A percentile compares a stretch with the other conserved stretches of the same genome.
These are phyloP conservation scores for Ceratobasidium sp. DNA, from an alignment of 1,284 basidiomycete genomes.

Conservation along the genomic window DNA sequence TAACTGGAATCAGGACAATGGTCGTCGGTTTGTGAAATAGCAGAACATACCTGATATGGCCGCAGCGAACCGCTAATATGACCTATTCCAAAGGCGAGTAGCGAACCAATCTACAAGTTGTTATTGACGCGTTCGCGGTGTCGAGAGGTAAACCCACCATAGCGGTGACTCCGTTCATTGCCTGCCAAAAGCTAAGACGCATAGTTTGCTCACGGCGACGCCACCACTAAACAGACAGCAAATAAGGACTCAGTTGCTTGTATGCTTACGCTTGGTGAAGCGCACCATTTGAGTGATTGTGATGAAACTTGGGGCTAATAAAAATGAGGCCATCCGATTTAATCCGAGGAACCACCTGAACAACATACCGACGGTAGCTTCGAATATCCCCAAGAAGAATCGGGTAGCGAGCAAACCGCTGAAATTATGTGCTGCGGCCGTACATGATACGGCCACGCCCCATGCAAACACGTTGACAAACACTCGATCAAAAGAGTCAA, in stretches of 20 bases:
- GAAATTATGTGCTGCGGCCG: conserved; percentile 55
- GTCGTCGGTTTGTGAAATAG: neutral
- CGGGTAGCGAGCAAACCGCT: conserved; percentile 54
- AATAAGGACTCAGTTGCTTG: neutral
- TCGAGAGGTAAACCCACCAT: conserved; percentile 45
- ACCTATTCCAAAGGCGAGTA: conserved; percentile 56
- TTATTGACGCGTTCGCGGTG: neutral
- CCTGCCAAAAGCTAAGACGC: conserved; percentile 56
- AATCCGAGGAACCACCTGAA: too few species aligned
- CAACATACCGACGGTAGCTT: conserved; percentile 56
- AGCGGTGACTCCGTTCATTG: conserved; percentile 55
- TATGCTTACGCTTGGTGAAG: neutral
- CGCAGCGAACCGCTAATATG: conserved; percentile 54
- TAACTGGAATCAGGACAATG: neutral
- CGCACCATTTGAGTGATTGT: conserved; percentile 57
- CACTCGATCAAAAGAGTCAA: conserved; percentile 47
- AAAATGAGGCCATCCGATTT: neutral
- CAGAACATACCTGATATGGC: conserved; percentile 53
- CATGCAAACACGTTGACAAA: conserved; percentile 57
- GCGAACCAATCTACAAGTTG: conserved; percentile 51
- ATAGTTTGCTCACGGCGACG: conserved; percentile 57
- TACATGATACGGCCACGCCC: conserved; percentile 54
- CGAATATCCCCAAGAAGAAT: conserved; percentile 58
- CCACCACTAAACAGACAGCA: conserved; percentile 53
- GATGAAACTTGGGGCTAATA: conserved; percentile 53